Base-by-base conservation (phyloP, 2,329 filamentous ascomycete species). In the Trichocomaceae sp. region DNA sequence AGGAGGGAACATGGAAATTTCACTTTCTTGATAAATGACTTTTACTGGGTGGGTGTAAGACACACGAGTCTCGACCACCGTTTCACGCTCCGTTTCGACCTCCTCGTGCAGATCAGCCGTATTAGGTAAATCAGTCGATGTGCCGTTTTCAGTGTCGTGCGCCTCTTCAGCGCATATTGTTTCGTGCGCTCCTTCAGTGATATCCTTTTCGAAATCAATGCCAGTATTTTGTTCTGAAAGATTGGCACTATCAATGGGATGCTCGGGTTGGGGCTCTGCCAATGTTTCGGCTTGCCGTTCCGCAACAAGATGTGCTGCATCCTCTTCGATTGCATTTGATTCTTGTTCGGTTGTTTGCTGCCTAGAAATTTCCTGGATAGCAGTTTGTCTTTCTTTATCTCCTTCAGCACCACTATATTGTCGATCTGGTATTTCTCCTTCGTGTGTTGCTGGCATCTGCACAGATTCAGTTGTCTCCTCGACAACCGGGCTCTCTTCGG, bases 1-100 rank as follows among this genome's bases (percentile, higher is more conserved):
- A 2, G 79, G 80, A 35, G 81, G 80, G 61, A 85, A 85, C 7
- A 85, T 66, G 13, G 77, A 79, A 58, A 83, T 81, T 53, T 81
- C 77, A 49, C 72, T 73, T 13, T 76, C 77, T 57, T 78, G 74
- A 62, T 83, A 85, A n/a, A 76, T 63, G 17, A 85, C 74, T 41
- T 75, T 75, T 17, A 83, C 74, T 47, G 77, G 74, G 65, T 80
- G 69, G 13, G 75, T 33, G 31, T 58, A 53, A 33, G 61, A 41
- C 23, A 59, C 50, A 9, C 57, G 37, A 20, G 46, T 29, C 17
- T 50, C 47, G 10, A 33, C 46, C 8, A 15, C 39, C n/a, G 58
- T 55, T 10, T 35, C 19, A 19, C 50, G 45, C 35, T 57, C 56
- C 19, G 41, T 41, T 47, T 59, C 53, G 26, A 54, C 52, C 22